Evolutionary conservation across 1,284 basidiomycete species (phyloP), one percentile per base, ranked within the genome.

Genomic region (Naganishia cerealis): DNA sequence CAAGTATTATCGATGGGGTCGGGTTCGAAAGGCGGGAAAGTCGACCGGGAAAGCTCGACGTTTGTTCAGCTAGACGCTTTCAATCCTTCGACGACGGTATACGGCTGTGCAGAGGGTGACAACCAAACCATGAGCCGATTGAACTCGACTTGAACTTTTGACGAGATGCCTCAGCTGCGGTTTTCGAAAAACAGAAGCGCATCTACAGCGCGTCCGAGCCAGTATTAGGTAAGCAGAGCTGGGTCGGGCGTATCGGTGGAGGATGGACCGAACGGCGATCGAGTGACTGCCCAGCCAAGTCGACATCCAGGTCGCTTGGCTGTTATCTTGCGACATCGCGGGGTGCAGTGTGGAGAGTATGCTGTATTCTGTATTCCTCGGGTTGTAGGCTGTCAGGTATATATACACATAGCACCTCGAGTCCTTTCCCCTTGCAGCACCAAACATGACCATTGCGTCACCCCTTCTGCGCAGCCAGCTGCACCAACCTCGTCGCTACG

Each of bases 151-250:
- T 54, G 21, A 63, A 63, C 61, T 63, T 53, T 63, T 40, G 50
- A 40, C 40, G 26, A 36, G 24, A 13, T 16, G 42, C 24, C 29
- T 18, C 43, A 36, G 46, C n/a, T 54, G 50, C 61, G 61, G 61
- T 63, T 63, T 63, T 63, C 61, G 61, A 63, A 63, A 63, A 54
- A 63, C 53, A 63, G 48, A 63, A 54, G 61, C 61, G 61, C 61
- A 26, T 38, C 18, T 7, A 18, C 26, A 40, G 61, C 61, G 61
- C 61, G 26, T 39, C 61, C 61, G 61, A 16, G 3, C n/a, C n/a
- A 48, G 5, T 24, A n/a, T 38, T 54, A 63, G n/a, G 36, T 26
- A 42, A 42, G 33, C 36, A 9, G 15, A 9, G 33, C 8, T 9
- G 15, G 13, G 7, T 53, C 59, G 59, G 59, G n/a, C 15, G n/a